These are phyloP conservation scores for Wickerhamiella hasegawae DNA, from an alignment of 805 yeast species.

Conservation along the genomic window DNA sequence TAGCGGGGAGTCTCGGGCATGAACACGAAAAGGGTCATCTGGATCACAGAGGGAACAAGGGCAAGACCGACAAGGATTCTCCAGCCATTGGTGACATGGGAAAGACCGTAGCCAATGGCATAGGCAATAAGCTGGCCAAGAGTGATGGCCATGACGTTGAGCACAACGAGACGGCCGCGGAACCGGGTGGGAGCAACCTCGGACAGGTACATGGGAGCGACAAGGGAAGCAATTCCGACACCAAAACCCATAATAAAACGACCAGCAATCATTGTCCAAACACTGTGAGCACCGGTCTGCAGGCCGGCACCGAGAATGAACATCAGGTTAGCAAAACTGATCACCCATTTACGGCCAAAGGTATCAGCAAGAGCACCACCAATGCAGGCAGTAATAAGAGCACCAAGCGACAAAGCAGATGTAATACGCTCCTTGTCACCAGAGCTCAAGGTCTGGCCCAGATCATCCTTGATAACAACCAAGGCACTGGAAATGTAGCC, in stretches of 20 bases:
- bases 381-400: constrained; percentile 56
- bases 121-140: constrained; percentile 93
- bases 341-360: constrained; percentile 70
- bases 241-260: constrained; percentile 91
- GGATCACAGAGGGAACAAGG: constrained; percentile 70
- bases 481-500: constrained; percentile 92
- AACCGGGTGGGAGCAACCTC: constrained; percentile 87
- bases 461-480: constrained; percentile 68
- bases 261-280: constrained; percentile 88
- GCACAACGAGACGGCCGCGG: constrained; percentile 79
- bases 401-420: constrained; percentile 89
- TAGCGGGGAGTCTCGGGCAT: constrained; percentile 94
- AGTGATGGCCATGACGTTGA: constrained; percentile 79
- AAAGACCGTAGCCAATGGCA: constrained; percentile 56
- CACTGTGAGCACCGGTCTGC: constrained; percentile 64
- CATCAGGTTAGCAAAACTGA: constrained; percentile 66
- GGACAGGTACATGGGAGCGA: constrained; percentile 84
- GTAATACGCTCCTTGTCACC: constrained; percentile 86
- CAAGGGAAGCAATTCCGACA: constrained; percentile 85
- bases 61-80: constrained; percentile 81
- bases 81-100: constrained; percentile 56
- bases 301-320: constrained; percentile 74
- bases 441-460: constrained; percentile 40
- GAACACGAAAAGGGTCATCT: constrained; percentile 60
- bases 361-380: constrained; percentile 77